Base-by-base conservation (phyloP, 768 basidiomycete genomes). In the Leccinum uliginosum region DNA sequence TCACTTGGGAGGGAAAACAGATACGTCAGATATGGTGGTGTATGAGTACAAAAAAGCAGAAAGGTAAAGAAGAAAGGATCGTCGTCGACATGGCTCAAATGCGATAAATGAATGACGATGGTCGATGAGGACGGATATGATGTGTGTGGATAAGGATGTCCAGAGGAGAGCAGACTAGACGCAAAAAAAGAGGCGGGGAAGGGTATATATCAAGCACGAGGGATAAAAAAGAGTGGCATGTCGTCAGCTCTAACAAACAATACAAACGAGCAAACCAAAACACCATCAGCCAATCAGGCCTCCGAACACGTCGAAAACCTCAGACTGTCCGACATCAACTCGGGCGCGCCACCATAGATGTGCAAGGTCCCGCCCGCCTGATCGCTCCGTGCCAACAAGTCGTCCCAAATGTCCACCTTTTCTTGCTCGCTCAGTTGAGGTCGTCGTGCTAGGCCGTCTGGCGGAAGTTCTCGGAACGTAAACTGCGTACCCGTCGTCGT, bases 351-450 rank as follows among this genome's bases (percentile, higher is more conserved):
- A 8, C 75, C 74, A 10, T 62, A 55, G 6, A 90, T 65, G 62
- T 83, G 86, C 54, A 91, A 66, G 53, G 89, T 91, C 45, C 89
- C 89, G 1, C 89, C 89, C 1, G 89, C 89, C 51, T 71, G 70
- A 43, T 78, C 85, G 63, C 88, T 89, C 62, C 80, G 76, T 66
- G 81, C 78, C 58, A 90, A 70, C 54, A 91, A 63, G 58, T 84
- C 84, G 54, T 87, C 80, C 88, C 87, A 91, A 63, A 80, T 81
- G 12, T 79, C 81, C 7, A 79, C 78, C 74, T 91, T 91, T 73
- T 91, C 87, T 63, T 80, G 72, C 66, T 89, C 86, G 24, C 82
- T 82, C 67, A 85, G 69, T 44, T 70, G 75, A 23, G 70, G 68
- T 53, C 71, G 68, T 51, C 71, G 70, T 27, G 66, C 67, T 27